phyloP scores from a whole-genome alignment of 805 yeast genomes.

The Candida krabiensis region DNA sequence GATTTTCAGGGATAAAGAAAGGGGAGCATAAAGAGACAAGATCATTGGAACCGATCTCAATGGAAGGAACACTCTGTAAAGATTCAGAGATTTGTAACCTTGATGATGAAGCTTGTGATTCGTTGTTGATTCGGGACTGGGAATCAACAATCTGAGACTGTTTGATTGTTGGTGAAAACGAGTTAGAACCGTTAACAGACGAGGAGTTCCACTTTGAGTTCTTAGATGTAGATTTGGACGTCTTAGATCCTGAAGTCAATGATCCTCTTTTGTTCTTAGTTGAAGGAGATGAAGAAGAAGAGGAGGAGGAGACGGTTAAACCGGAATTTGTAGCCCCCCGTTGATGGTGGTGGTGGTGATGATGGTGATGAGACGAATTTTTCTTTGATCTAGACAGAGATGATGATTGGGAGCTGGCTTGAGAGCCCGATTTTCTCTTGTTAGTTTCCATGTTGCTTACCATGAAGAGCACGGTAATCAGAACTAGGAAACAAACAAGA shows the following conservation, averaged over 20 bases:
- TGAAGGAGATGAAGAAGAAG: slow-evolving; percentile 1
- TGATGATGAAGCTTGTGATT: too few relatives aligned
- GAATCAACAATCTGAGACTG: too few relatives aligned
- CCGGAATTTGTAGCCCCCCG: not conserved
- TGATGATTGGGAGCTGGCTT: too few relatives aligned
- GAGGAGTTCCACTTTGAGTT: slow-evolving; percentile 3
- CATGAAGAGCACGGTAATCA: too few relatives aligned
- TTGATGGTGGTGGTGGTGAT: slow-evolving; percentile 4
- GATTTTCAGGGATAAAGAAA: slow-evolving; percentile 19
- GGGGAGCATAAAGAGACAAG: slow-evolving; percentile 26
- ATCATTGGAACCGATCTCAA: slow-evolving; percentile 12
- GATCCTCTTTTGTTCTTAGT: slow-evolving; percentile 2
- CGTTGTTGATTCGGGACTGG: too few relatives aligned
- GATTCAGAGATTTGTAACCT: not conserved
- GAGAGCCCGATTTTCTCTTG: too few relatives aligned
- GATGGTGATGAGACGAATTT: slow-evolving; percentile 1
- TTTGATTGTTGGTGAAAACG: too few relatives aligned
- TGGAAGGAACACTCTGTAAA: not conserved
- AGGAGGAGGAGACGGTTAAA: not conserved
- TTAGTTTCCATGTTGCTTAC: too few relatives aligned
- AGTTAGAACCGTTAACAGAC: too few relatives aligned
- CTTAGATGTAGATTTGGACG: not conserved
- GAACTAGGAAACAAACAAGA: too few relatives aligned
- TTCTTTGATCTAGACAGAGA: slow-evolving; percentile 6
- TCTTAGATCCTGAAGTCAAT: not conserved